Evolutionary conservation across 192 early-diverging fungal genomes (phyloP).

Genomic region (Backusella tuberculispora): DNA sequence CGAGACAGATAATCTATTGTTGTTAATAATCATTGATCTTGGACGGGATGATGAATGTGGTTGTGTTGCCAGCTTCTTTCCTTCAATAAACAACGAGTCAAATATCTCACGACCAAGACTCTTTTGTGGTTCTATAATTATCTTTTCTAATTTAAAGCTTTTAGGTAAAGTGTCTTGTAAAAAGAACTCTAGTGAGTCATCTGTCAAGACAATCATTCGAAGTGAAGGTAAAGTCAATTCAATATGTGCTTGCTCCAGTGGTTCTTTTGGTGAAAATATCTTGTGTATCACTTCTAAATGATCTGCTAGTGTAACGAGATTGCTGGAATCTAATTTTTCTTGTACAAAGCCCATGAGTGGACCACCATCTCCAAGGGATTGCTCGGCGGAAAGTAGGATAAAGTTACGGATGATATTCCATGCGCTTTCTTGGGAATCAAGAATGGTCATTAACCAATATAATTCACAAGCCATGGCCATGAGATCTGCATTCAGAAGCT

Average conservation of each 20-base stretch:
- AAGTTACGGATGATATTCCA: slow-evolving; percentile 16
- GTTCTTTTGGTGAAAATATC: background rate
- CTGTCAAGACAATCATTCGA: slow-evolving; percentile 79
- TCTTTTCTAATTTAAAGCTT: slow-evolving; percentile 65
- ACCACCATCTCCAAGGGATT: background rate
- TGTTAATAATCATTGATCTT: background rate
- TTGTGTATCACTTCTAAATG: background rate
- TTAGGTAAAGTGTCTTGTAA: slow-evolving; percentile 68
- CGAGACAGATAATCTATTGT: background rate
- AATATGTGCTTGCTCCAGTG: background rate
- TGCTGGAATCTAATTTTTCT: background rate
- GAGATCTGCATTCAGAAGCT: slow-evolving; percentile 77
- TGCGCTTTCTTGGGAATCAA: background rate
- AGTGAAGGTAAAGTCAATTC: slow-evolving; percentile 25
- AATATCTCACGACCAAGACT: slow-evolving; percentile 59
- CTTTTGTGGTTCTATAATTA: slow-evolving; percentile 48
- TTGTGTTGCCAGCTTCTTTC: slow-evolving; percentile 28
- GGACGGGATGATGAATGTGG: background rate
- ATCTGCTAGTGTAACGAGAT: background rate
- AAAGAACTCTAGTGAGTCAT: slow-evolving; percentile 81
- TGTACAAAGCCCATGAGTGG: background rate
- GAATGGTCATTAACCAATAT: slow-evolving; percentile 66
- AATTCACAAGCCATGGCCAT: slow-evolving; percentile 83
- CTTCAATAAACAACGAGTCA: slow-evolving; percentile 45
- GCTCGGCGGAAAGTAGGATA: background rate